Percentiles rank a stretch among this genome's conserved stretches.
phyloP scores from a whole-genome alignment of 352 stramenopile genomes.

The Phytophthora niederhauseri region DNA sequence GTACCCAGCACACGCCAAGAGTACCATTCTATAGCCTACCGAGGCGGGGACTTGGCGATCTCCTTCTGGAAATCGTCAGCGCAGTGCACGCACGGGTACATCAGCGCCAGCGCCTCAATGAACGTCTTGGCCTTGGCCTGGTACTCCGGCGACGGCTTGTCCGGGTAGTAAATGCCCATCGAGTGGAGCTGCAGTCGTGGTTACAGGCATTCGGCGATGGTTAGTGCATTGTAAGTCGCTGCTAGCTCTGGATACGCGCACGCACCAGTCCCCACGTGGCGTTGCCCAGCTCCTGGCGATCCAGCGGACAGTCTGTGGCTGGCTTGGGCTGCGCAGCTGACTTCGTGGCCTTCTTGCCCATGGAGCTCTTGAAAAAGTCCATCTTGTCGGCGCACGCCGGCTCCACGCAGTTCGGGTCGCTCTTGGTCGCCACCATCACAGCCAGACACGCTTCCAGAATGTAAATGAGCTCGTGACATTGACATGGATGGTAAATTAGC shows the following conservation, averaged over 20 bases:
- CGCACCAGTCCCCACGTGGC: conserved; percentile 89
- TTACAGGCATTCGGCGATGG: neutral
- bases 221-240: neutral
- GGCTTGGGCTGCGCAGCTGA: conserved; percentile 15
- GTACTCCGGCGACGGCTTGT: conserved; percentile 92
- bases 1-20: neutral
- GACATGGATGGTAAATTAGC: conserved; percentile 1
- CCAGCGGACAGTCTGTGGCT: conserved; percentile 73
- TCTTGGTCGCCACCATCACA: conserved; percentile 48
- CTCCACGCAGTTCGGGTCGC: conserved; percentile 86
- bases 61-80: conserved; percentile 95
- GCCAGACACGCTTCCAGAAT: conserved; percentile 10
- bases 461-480: conserved; percentile 10
- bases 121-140: conserved; percentile 91
- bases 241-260: conserved; percentile 10
- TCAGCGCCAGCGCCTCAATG: conserved; percentile 91
- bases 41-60: conserved; percentile 92
- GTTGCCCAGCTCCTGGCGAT: conserved; percentile 86
- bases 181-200: conserved; percentile 80
- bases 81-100: conserved; percentile 95
- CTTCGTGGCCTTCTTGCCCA: conserved; percentile 49
- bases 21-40: conserved; percentile 47
- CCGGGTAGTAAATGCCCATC: conserved; percentile 97
- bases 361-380: conserved; percentile 80
- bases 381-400: conserved; percentile 88